These are phyloP conservation scores for Sporothrix sp. DNA, from an alignment of 2,329 filamentous ascomycete genomes.

Conservation along the genomic window DNA sequence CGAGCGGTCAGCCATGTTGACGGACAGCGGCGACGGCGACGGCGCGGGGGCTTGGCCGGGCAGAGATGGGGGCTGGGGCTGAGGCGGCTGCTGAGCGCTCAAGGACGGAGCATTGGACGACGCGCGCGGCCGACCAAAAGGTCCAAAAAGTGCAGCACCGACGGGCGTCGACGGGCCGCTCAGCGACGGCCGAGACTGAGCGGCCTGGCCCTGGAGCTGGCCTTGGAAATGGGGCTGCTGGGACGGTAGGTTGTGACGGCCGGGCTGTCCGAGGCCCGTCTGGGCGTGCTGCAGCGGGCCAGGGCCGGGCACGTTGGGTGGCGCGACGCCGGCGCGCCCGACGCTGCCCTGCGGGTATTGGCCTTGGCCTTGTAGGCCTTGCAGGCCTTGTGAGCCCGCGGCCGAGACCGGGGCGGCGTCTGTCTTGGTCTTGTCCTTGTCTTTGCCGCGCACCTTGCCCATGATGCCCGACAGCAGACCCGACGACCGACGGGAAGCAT, in stretches of 20 bases:
- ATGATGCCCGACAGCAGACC: slow-evolving; percentile 13
- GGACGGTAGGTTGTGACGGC: background rate
- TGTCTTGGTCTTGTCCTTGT: slow-evolving; percentile 6
- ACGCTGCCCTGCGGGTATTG: background rate
- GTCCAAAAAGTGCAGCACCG: background rate
- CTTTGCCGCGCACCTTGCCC: slow-evolving; percentile 12
- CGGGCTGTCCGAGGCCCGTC: background rate
- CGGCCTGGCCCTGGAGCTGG: too few relatives aligned
- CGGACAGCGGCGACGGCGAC: slow-evolving; percentile 12
- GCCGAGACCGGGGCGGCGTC: background rate
- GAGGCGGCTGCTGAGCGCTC: background rate
- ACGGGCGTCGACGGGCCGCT: background rate
- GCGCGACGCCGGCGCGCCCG: background rate
- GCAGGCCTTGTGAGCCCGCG: too few relatives aligned
- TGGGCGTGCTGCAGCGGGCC: background rate
- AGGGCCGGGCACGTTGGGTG: background rate
- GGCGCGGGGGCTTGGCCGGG: background rate
- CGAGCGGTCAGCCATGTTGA: background rate
- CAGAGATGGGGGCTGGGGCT: background rate
- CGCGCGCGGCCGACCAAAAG: slow-evolving; percentile 6
- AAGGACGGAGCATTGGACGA: slow-evolving; percentile 9
- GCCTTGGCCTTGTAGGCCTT: background rate
- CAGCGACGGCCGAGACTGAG: background rate
- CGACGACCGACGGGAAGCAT: slow-evolving; percentile 1
- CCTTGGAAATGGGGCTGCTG: background rate